Evolutionary conservation across 1,139 yeast genomes (phyloP).

Genomic region (Kodamaea sp.): DNA sequence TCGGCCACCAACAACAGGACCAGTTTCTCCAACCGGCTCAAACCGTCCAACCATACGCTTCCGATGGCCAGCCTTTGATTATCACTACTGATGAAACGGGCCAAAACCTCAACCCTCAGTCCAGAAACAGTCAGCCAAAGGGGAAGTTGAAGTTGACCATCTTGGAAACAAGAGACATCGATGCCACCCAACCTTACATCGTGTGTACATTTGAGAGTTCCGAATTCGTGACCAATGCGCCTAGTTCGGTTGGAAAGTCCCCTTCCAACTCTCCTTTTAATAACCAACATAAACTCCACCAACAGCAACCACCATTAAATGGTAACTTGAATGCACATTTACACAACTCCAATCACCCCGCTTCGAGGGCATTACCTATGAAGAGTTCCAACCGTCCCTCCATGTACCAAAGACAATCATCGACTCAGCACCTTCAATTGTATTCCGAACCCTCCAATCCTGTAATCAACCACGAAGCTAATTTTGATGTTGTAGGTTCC

Average conservation of each 20-base stretch:
- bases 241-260: constrained; percentile 58
- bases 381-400: constrained; percentile 38
- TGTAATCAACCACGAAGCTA: constrained; percentile 41
- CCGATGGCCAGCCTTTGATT: constrained; percentile 34
- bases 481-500: constrained; percentile 86
- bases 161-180: constrained; percentile 72
- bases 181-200: constrained; percentile 76
- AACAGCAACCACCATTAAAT: constrained; percentile 16
- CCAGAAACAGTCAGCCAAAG: constrained; percentile 53
- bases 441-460: constrained; percentile 12
- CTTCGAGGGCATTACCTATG: constrained; percentile 18
- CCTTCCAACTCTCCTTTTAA: constrained; percentile 21
- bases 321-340: constrained; percentile 15
- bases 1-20: constrained; percentile 10
- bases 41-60: constrained; percentile 15
- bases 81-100: constrained; percentile 52
- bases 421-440: constrained; percentile 57
- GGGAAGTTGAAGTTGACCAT: constrained; percentile 84
- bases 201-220: constrained; percentile 93
- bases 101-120: constrained; percentile 28
- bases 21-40: constrained; percentile 13
- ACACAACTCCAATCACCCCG: constrained; percentile 12
- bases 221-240: constrained; percentile 84
- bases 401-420: constrained; percentile 63
- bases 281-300: too few species aligned